Evolutionary conservation across 2,329 filamentous ascomycete genomes (phyloP), one percentile per base, ranked within the genome.

Genomic region (Fulvia fulva): DNA sequence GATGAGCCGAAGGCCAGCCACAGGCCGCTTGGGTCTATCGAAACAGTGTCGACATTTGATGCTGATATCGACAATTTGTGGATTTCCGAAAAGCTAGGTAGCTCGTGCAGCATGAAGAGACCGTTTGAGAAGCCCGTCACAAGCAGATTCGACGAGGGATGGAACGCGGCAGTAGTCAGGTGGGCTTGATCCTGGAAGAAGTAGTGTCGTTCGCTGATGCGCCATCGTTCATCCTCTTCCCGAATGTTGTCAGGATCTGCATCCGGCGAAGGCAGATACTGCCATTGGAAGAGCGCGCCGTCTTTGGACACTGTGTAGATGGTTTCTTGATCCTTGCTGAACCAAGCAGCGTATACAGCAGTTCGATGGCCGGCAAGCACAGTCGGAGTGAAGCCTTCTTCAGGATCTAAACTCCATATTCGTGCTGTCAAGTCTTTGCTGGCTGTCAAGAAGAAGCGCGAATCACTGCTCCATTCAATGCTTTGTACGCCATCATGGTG

Each of bases 1-100:
- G 94, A 96, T 0, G 95, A 94, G 14, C 93, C 94, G 73, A 99
- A 97, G 0, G 95, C 95, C 22, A 99, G 79, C 94, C 94, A 99
- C 77, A 97, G 93, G 53, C 94, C 94, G 30, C 88, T 90, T 73
- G 90, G 89, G 77, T 97, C 99, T 70, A 97, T 91, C 0, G 91
- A 90, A 56, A 97, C 90, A 68, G 89, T 91, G 71, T 97, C 93
- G 62, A 99, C 97, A 65, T 95, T 90, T 68, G 94, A 96, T 74
- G 97, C 92, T 0, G 94, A 97, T 68, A 99, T 96, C 76, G 91
- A 96, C 43, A 88, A 74, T 53, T 90, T 94, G 75, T 99, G 94
- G 51, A 99, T 96, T 75, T 90, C 88, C 75, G 90, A 96, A 75
- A 97, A 97, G 64, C 93, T 90, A 11, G 95, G 95, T 78, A 99